phyloP scores from a whole-genome alignment of 768 basidiomycete genomes.

The Scleroderma citrinum region DNA sequence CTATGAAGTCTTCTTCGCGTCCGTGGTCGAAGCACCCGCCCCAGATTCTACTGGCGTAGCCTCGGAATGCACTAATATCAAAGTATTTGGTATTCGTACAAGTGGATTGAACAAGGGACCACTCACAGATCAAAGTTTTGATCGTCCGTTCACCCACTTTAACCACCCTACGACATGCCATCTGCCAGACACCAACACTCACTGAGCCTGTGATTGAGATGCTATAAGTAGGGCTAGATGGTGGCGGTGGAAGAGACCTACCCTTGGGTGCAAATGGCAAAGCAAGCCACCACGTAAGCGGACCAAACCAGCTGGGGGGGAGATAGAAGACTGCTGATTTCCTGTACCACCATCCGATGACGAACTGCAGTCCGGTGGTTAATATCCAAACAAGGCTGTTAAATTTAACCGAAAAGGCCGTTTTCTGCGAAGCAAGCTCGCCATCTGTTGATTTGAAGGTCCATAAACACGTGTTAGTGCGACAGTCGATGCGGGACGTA shows the following conservation, averaged over 20 bases:
- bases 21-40: not conserved
- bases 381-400: constrained; percentile 69
- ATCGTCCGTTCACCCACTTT: constrained; percentile 67
- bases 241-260: constrained; percentile 27
- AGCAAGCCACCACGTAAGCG: constrained; percentile 80
- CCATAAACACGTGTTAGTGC: constrained; percentile 1
- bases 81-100: not conserved
- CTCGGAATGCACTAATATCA: constrained; percentile 14
- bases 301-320: constrained; percentile 86
- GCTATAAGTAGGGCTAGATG: constrained; percentile 1
- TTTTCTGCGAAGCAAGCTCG: constrained; percentile 53
- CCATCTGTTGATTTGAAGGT: constrained; percentile 49
- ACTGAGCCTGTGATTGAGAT: constrained; percentile 61
- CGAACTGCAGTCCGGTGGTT: constrained; percentile 84
- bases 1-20: not conserved
- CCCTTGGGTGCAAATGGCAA: constrained; percentile 90
- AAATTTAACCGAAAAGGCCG: constrained; percentile 65
- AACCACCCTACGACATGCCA: constrained; percentile 87
- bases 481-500: no score
- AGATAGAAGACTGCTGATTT: constrained; percentile 90
- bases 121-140: constrained; percentile 51
- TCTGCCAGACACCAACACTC: constrained; percentile 91
- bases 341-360: constrained; percentile 88
- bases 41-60: constrained; percentile 10
- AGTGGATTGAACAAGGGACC: not conserved